These are phyloP conservation scores for Fraxinus sp. DNA, from an alignment of 305 asterid species.

Conservation along the genomic window DNA sequence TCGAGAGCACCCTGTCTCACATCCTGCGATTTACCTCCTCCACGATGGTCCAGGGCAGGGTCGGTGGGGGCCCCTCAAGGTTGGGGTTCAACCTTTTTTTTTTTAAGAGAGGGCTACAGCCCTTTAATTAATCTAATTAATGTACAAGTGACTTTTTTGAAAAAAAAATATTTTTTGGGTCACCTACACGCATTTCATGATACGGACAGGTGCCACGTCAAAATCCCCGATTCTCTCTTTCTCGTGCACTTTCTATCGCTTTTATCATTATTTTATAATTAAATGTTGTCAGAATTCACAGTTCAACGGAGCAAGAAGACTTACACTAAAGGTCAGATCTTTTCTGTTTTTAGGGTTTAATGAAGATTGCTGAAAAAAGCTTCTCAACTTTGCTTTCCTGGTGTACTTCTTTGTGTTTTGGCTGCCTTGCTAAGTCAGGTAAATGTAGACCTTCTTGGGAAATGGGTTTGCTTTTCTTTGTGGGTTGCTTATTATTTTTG, in stretches of 20 bases:
- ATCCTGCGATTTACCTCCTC: too few relatives aligned
- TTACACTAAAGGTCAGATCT: background rate
- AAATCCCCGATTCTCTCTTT: background rate
- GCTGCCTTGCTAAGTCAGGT: background rate
- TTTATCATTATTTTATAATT: background rate
- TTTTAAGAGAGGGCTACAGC: too few relatives aligned
- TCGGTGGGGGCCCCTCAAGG: too few relatives aligned
- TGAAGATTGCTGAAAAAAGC: background rate
- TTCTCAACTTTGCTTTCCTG: background rate
- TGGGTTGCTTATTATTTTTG: background rate
- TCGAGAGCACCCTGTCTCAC: too few relatives aligned
- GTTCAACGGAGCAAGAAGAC: background rate
- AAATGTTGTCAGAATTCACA: background rate
- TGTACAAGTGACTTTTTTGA: too few relatives aligned
- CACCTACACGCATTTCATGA: background rate
- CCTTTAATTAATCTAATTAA: too few relatives aligned
- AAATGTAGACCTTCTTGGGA: conserved; percentile 9
- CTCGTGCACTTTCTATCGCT: background rate
- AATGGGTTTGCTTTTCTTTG: background rate
- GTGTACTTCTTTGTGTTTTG: background rate
- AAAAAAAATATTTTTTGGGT: too few relatives aligned
- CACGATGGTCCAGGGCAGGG: too few relatives aligned
- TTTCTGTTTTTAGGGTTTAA: background rate
- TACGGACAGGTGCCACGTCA: background rate
- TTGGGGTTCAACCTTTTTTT: too few relatives aligned